These are phyloP conservation scores for Huntiella decipiens DNA, from an alignment of 2,329 filamentous ascomycete genomes.

Conservation along the genomic window DNA sequence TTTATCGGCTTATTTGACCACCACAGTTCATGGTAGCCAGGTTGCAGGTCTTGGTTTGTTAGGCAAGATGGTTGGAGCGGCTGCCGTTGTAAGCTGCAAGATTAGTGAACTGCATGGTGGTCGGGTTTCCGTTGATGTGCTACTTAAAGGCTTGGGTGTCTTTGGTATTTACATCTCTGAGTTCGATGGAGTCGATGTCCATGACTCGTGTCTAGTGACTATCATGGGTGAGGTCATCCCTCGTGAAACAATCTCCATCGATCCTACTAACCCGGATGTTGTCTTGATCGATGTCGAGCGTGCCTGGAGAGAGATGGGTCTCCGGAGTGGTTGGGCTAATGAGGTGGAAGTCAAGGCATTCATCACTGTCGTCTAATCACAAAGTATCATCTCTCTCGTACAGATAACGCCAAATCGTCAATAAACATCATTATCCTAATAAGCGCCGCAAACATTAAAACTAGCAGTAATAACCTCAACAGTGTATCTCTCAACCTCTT, in stretches of 20 bases:
- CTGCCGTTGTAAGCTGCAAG: slow-evolving; percentile 48
- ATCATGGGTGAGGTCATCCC: slow-evolving; percentile 57
- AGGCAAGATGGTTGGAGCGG: slow-evolving; percentile 77
- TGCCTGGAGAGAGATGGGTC: slow-evolving; percentile 59
- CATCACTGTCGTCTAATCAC: slow-evolving; percentile 20
- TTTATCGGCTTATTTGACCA: slow-evolving; percentile 52
- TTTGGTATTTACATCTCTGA: slow-evolving; percentile 64
- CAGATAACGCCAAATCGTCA: slow-evolving; percentile 1
- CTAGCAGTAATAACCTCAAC: slow-evolving; percentile 63
- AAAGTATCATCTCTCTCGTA: background rate
- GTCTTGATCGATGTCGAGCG: slow-evolving; percentile 57
- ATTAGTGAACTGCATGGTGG: slow-evolving; percentile 32
- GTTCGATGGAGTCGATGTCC: slow-evolving; percentile 39
- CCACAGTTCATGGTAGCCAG: slow-evolving; percentile 24
- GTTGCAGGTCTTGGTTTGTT: slow-evolving; percentile 60
- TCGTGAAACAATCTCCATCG: slow-evolving; percentile 41
- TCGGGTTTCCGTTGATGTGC: slow-evolving; percentile 44
- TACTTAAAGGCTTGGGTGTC: slow-evolving; percentile 61
- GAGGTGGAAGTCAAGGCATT: slow-evolving; percentile 53
- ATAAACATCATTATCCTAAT: slow-evolving; percentile 1
- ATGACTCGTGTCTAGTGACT: slow-evolving; percentile 51
- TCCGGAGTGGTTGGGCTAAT: slow-evolving; percentile 60
- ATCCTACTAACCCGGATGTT: slow-evolving; percentile 33
- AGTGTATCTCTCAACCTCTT: slow-evolving; percentile 37
- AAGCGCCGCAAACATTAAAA: slow-evolving; percentile 28